Conservation (phyloP, 805 yeast species). For the Saturnispora mendoncae region DNA sequence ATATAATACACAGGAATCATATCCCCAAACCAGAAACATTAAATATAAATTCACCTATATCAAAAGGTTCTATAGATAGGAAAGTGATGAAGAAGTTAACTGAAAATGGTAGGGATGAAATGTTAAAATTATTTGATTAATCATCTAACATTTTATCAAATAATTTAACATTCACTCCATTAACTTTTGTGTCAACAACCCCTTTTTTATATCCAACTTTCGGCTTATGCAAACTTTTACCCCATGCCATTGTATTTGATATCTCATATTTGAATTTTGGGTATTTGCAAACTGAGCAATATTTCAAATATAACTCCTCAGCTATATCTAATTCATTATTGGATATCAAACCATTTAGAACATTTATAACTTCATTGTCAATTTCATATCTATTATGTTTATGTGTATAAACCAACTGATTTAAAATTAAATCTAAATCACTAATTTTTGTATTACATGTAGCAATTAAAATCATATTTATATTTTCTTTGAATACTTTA, state of each 20-base stretch:
- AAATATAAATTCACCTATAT: not conserved
- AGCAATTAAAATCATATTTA: slow-evolving; percentile 8
- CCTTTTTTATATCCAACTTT: slow-evolving; percentile 6
- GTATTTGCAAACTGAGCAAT: slow-evolving; percentile 1
- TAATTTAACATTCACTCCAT: slow-evolving; percentile 15
- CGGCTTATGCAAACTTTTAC: not conserved
- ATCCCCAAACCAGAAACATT: not conserved
- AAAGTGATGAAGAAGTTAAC: slow-evolving; percentile 13
- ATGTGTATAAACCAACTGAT: slow-evolving; percentile 4
- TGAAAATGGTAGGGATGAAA: slow-evolving; percentile 11
- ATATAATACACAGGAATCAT: slow-evolving; percentile 3
- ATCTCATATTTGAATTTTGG: slow-evolving; percentile 9
- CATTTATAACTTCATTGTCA: slow-evolving; percentile 7
- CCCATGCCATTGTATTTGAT: slow-evolving; percentile 7
- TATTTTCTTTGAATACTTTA: slow-evolving; percentile 5
- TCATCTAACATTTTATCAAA: slow-evolving; percentile 13
- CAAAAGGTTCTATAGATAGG: slow-evolving; percentile 1
- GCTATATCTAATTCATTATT: slow-evolving; percentile 11
- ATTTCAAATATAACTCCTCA: slow-evolving; percentile 13
- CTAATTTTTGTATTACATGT: slow-evolving; percentile 7
- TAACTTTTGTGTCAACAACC: slow-evolving; percentile 14
- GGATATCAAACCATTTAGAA: slow-evolving; percentile 9
- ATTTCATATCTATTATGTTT: slow-evolving; percentile 1
- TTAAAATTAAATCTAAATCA: slow-evolving; percentile 11
- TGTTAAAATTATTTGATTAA: slow-evolving; percentile 12